phyloP scores from a whole-genome alignment of 495 filamentous ascomycete species.

The Neurospora sp. region DNA sequence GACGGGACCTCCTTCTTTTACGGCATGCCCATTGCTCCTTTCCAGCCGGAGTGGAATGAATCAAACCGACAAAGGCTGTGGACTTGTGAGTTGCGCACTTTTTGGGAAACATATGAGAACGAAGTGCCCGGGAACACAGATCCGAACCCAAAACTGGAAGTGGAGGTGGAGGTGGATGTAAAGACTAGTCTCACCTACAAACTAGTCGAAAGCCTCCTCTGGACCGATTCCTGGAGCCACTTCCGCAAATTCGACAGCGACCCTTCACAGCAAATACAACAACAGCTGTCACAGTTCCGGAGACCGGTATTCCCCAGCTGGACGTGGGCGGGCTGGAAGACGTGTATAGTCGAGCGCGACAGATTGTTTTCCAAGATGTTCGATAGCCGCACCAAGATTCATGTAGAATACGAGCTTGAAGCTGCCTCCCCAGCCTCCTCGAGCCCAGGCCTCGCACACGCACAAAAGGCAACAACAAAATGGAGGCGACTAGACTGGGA shows the following conservation, averaged over 20 bases:
- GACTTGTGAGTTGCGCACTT: background rate
- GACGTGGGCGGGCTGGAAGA: constrained; percentile 3
- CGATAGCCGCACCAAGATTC: background rate
- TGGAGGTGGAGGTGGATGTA: background rate
- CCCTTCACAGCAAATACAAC: background rate
- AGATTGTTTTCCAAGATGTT: background rate
- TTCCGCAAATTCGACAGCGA: background rate
- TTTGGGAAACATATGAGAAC: background rate
- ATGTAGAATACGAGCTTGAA: background rate
- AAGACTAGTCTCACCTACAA: background rate
- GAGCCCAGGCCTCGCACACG: background rate
- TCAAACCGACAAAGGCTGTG: background rate
- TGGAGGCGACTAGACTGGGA: background rate
- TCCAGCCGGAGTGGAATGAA: background rate
- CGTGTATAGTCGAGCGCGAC: background rate
- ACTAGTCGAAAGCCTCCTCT: background rate
- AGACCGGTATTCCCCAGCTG: constrained; percentile 4
- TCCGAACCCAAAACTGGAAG: background rate
- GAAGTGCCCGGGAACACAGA: background rate
- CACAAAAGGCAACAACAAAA: background rate
- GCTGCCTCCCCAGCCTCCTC: background rate
- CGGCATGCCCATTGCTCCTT: constrained; percentile 1
- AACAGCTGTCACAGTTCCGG: background rate
- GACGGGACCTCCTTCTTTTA: background rate
- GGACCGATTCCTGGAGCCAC: background rate